phyloP scores from a whole-genome alignment of 2,329 filamentous ascomycete species.

The Helotiales sp. region DNA sequence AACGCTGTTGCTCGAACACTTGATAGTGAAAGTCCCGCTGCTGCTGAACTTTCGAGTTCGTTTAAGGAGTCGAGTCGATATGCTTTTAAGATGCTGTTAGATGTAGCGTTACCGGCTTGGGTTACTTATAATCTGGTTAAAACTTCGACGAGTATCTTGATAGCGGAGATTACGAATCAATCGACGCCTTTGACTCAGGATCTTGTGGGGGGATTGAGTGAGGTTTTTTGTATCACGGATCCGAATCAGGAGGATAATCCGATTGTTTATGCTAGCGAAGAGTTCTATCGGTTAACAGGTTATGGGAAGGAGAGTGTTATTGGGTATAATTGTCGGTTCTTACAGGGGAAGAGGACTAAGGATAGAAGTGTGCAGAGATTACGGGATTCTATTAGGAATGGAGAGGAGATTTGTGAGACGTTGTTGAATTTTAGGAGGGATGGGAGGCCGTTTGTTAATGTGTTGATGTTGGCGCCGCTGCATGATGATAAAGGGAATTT shows the following conservation, averaged over 20 bases:
- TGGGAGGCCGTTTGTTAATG: slow-evolving; percentile 17
- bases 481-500: slow-evolving; percentile 13
- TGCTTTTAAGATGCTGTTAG: slow-evolving; percentile 61
- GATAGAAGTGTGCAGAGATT: slow-evolving; percentile 59
- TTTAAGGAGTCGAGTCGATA: slow-evolving; percentile 59
- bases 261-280: slow-evolving; percentile 90
- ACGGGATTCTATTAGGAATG: slow-evolving; percentile 1
- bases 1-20: slow-evolving; percentile 44
- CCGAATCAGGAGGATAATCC: slow-evolving; percentile 43
- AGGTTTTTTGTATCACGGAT: slow-evolving; percentile 17
- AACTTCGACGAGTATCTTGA: slow-evolving; percentile 3
- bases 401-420: slow-evolving; percentile 12
- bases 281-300: slow-evolving; percentile 86
- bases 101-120: slow-evolving; percentile 69
- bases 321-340: slow-evolving; percentile 85
- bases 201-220: slow-evolving; percentile 11
- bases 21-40: slow-evolving; percentile 12
- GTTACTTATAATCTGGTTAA: slow-evolving; percentile 54
- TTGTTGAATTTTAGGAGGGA: slow-evolving; percentile 19
- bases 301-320: slow-evolving; percentile 86
- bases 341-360: slow-evolving; percentile 82
- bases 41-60: background rate
- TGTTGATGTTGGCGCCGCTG: slow-evolving; percentile 16
- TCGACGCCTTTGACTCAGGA: slow-evolving; percentile 7
- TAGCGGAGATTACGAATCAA: slow-evolving; percentile 11